Conservation (phyloP, 2,329 filamentous ascomycete genomes). For the Alternaria viburni region DNA sequence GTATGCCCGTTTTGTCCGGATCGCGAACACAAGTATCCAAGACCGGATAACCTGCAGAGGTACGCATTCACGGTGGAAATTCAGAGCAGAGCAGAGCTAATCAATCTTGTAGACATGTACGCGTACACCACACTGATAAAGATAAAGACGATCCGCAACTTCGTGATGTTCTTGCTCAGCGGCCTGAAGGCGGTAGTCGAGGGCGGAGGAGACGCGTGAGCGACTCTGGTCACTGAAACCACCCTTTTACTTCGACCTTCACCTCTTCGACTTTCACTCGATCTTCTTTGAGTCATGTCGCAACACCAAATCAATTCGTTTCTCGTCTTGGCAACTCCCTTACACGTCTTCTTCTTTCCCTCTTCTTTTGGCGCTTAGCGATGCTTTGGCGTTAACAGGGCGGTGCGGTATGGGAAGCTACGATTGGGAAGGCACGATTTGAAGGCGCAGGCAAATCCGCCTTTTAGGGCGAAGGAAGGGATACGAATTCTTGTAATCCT, state of each 20-base stretch:
- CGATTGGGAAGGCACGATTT: neutral
- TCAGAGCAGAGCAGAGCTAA: neutral
- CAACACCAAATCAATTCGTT: neutral
- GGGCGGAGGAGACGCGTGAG: constrained; percentile 73
- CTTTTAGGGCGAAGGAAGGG: neutral
- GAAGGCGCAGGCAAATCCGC: neutral
- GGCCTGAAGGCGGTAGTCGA: constrained; percentile 82
- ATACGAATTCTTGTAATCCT: neutral
- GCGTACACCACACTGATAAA: constrained; percentile 89
- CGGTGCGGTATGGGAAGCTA: neutral
- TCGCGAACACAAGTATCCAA: constrained; percentile 89
- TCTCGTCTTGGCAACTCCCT: neutral
- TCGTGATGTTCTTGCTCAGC: constrained; percentile 82
- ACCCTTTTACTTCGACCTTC: neutral
- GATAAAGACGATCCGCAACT: constrained; percentile 84
- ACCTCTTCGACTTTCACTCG: neutral
- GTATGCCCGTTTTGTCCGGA: constrained; percentile 96
- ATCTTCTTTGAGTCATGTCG: neutral
- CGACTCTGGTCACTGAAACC: constrained; percentile 13
- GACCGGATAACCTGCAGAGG: constrained; percentile 95
- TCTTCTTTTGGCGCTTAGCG: neutral
- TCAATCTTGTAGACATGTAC: constrained; percentile 72
- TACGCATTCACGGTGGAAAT: constrained; percentile 52
- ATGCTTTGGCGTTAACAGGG: neutral
- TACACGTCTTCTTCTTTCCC: neutral